Evolutionary conservation across 192 early-diverging fungal species (phyloP).

Genomic region (Umbelopsis sp.): DNA sequence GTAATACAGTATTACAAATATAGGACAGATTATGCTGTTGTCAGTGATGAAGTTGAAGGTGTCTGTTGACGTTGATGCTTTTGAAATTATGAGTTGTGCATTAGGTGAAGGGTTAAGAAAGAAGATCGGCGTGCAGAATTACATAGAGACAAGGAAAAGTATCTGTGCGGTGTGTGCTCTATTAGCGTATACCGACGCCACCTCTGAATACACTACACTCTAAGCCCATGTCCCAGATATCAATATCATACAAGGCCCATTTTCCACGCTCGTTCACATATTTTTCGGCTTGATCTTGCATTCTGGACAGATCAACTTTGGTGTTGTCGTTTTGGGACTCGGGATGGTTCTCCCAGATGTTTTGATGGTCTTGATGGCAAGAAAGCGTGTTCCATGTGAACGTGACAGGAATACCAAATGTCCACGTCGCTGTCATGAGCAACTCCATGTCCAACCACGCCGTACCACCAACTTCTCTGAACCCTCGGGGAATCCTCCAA

Average conservation of each 20-base stretch:
- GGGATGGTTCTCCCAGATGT: conserved; percentile 24
- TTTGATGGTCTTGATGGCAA: conserved; percentile 34
- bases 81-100: too few relatives aligned
- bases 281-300: conserved; percentile 24
- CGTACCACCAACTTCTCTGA: conserved; percentile 29
- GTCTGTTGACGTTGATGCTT: too few relatives aligned
- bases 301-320: conserved; percentile 31
- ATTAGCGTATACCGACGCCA: conserved; percentile 1
- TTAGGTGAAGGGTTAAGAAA: too few relatives aligned
- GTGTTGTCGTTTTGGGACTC: conserved; percentile 25
- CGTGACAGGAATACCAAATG: conserved; percentile 25
- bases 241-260: conserved; percentile 34
- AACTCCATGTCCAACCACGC: conserved; percentile 40
- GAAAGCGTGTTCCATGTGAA: conserved; percentile 23
- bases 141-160: too few relatives aligned
- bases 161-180: not conserved
- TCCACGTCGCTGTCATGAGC: conserved; percentile 30
- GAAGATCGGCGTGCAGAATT: too few relatives aligned
- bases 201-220: conserved; percentile 34
- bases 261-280: conserved; percentile 38
- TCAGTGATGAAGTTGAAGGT: too few relatives aligned
- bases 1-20: too few relatives aligned
- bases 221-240: conserved; percentile 36
- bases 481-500: conserved; percentile 28
- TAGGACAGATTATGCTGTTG: too few relatives aligned